phyloP scores from a whole-genome alignment of 805 yeast genomes.

The Debaryomyces castellii region DNA sequence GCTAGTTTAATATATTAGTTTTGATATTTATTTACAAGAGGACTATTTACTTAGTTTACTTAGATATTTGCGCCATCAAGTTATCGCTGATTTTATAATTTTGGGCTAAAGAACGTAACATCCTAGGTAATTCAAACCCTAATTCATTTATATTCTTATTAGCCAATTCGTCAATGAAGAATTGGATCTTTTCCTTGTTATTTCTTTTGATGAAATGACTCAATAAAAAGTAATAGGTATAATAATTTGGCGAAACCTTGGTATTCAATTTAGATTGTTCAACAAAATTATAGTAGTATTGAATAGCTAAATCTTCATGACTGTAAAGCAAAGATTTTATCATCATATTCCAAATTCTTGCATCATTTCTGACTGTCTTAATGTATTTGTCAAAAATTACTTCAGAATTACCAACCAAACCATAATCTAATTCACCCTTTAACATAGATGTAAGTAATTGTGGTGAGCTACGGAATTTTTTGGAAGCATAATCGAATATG shows the following conservation, averaged over 20 bases:
- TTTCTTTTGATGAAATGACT: constrained; percentile 33
- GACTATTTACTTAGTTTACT: not conserved
- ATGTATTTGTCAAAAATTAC: constrained; percentile 34
- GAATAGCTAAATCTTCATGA: constrained; percentile 38
- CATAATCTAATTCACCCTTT: constrained; percentile 44
- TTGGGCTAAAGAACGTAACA: constrained; percentile 17
- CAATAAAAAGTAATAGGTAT: constrained; percentile 49
- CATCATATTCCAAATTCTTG: constrained; percentile 44
- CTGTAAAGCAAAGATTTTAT: constrained; percentile 27
- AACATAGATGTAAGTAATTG: constrained; percentile 48
- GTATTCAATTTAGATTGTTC: constrained; percentile 15
- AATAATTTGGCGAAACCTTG: constrained; percentile 43
- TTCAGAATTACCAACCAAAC: constrained; percentile 32
- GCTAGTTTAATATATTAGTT: not conserved
- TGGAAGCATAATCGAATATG: constrained; percentile 43
- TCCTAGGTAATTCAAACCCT: constrained; percentile 42
- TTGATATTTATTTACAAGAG: not conserved
- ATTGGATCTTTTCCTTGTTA: constrained; percentile 31
- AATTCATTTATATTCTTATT: constrained; percentile 23
- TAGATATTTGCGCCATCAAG: constrained; percentile 5
- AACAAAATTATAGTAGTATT: constrained; percentile 38
- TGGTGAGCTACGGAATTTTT: constrained; percentile 28
- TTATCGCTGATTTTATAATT: constrained; percentile 5
- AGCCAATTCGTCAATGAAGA: constrained; percentile 38
- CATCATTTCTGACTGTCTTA: constrained; percentile 34